These are phyloP conservation scores for Rhodomyrtus psidioides DNA, from an alignment of 441 rosid genomes.

Conservation along the genomic window DNA sequence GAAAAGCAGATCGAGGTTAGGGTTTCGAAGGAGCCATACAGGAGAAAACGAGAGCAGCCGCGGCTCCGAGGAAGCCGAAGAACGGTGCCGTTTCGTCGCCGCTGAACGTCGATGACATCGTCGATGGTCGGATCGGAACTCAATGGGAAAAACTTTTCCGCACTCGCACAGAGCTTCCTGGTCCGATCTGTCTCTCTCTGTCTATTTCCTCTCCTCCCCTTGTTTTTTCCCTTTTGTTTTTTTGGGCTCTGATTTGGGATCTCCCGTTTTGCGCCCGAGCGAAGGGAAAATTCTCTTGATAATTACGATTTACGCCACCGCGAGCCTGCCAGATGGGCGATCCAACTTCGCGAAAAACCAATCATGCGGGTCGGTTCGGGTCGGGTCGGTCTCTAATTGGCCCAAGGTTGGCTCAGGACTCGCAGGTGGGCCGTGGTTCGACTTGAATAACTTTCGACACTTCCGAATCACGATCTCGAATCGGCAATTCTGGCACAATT, in stretches of 20 bases:
- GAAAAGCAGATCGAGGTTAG: neutral
- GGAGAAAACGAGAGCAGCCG: slow-evolving; percentile 13
- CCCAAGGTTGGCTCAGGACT: no score
- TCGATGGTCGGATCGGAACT: neutral
- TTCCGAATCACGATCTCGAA: no score
- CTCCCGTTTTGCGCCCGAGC: neutral
- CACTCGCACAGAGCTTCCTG: neutral
- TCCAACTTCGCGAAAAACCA: no score
- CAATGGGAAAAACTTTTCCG: neutral
- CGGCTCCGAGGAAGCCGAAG: slow-evolving; percentile 14
- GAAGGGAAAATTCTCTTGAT: neutral
- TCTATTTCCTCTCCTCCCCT: no score
- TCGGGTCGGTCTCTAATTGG: neutral
- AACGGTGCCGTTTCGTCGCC: slow-evolving; percentile 11
- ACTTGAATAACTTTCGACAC: no score
- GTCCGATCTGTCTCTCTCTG: neutral
- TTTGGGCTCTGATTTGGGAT: neutral
- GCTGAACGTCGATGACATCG: slow-evolving; percentile 4
- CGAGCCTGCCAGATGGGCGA: neutral
- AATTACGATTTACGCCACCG: neutral
- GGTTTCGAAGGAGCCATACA: neutral
- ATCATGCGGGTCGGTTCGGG: no score
- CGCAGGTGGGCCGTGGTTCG: no score
- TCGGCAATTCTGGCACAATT: no score
- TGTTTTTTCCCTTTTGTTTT: no score